Conservation (phyloP, 306 rosid genomes). For the Senna siamea region DNA sequence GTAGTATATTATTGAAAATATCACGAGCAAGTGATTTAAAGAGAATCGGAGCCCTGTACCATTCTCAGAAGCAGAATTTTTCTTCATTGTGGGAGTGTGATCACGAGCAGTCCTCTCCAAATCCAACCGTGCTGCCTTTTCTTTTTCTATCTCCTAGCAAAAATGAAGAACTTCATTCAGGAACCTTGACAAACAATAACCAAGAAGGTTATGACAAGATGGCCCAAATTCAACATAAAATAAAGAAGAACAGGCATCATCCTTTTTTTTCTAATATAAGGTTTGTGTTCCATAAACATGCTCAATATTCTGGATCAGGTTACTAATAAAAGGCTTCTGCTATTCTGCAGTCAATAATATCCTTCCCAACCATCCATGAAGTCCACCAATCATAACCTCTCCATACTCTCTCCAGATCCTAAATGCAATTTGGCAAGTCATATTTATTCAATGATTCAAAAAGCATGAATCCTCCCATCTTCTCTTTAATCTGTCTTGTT, state of each 20-base stretch:
- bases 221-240: conserved; percentile 22
- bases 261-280: conserved; percentile 7
- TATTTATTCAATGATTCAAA: not conserved
- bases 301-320: conserved; percentile 32
- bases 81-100: conserved; percentile 59
- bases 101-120: conserved; percentile 79
- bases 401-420: conserved; percentile 5
- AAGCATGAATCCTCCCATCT: not conserved
- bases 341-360: not conserved
- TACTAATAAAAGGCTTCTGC: not conserved
- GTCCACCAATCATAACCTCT: not conserved
- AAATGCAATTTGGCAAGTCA: not conserved
- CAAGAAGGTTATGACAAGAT: conserved; percentile 24
- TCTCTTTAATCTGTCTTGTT: not conserved
- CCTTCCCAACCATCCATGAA: not conserved
- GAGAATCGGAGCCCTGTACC: conserved; percentile 55
- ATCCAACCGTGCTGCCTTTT: conserved; percentile 86
- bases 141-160: conserved; percentile 88
- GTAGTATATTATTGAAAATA: conserved; percentile 37
- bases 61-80: conserved; percentile 73
- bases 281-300: conserved; percentile 30
- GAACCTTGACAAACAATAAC: conserved; percentile 34
- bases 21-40: conserved; percentile 32
- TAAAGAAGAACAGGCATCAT: conserved; percentile 19
- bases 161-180: conserved; percentile 40